Evolutionary conservation across 78 protist genomes (phyloP).

Genomic region (Planoprotostelium fungivorum): DNA sequence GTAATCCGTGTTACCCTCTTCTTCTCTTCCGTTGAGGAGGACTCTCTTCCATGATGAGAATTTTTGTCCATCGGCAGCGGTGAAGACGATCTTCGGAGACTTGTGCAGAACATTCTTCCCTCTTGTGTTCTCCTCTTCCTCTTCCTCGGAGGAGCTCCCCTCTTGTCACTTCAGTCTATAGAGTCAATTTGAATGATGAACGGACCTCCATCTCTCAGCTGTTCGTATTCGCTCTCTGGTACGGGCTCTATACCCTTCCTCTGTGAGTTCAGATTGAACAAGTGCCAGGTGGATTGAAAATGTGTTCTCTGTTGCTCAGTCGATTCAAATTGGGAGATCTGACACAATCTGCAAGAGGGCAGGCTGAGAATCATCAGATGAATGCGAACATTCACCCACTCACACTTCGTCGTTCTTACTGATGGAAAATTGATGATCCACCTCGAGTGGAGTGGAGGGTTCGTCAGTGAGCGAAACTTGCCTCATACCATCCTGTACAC

Average conservation of each 20-base stretch:
- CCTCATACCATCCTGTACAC: neutral
- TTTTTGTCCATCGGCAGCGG: neutral
- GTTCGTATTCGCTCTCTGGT: conserved; percentile 16
- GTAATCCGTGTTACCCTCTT: neutral
- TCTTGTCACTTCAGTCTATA: neutral
- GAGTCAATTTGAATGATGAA: neutral
- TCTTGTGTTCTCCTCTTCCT: neutral
- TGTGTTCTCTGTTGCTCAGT: conserved; percentile 3
- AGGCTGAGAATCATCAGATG: neutral
- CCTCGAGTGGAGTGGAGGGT: neutral
- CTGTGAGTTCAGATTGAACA: conserved; percentile 34
- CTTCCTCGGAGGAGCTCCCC: conserved; percentile 8
- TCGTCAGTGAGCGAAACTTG: neutral
- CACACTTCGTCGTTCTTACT: neutral
- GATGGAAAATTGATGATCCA: neutral
- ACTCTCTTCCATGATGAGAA: conserved; percentile 19
- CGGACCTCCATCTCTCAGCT: conserved; percentile 4
- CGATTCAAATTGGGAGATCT: neutral
- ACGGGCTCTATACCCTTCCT: conserved; percentile 24
- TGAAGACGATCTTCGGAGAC: conserved; percentile 6
- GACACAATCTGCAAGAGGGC: neutral
- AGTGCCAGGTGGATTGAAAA: conserved; percentile 37
- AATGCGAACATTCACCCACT: neutral
- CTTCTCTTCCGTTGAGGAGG: neutral
- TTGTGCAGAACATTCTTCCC: neutral